phyloP scores from a whole-genome alignment of 345 rosid species.

The Citrus australasica region DNA sequence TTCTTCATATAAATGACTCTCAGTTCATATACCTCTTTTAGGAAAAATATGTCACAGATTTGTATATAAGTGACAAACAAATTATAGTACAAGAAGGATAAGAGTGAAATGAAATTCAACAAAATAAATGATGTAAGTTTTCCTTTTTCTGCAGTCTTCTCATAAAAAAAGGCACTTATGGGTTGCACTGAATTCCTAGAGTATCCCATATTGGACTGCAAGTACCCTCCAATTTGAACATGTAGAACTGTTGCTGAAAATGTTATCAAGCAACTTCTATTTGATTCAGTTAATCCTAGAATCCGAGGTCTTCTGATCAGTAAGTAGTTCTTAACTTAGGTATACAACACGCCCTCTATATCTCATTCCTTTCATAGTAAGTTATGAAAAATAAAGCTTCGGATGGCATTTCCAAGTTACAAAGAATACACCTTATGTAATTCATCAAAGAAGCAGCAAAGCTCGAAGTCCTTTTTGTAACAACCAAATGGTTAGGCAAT shows the following conservation, averaged over 20 bases:
- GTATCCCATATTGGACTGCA: neutral
- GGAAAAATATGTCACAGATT: neutral
- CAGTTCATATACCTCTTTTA: neutral
- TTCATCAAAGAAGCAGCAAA: neutral
- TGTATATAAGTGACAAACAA: neutral
- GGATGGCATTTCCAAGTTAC: neutral
- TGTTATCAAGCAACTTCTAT: neutral
- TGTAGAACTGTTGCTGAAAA: neutral
- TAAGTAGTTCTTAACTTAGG: neutral
- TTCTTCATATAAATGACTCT: neutral
- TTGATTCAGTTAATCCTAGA: neutral
- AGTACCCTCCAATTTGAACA: neutral
- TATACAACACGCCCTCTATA: neutral
- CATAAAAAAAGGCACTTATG: neutral
- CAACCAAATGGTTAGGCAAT: neutral
- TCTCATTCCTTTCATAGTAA: neutral
- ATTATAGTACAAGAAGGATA: neutral
- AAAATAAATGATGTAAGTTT: neutral
- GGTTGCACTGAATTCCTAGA: neutral
- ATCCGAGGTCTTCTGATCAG: neutral
- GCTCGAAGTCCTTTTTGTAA: neutral
- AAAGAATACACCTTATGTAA: neutral
- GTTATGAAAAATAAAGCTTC: neutral
- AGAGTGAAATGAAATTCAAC: neutral
- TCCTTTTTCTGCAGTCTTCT: neutral